Evolutionary conservation across 495 filamentous ascomycete species (phyloP).

Genomic region (Pyronema omphalodes): DNA sequence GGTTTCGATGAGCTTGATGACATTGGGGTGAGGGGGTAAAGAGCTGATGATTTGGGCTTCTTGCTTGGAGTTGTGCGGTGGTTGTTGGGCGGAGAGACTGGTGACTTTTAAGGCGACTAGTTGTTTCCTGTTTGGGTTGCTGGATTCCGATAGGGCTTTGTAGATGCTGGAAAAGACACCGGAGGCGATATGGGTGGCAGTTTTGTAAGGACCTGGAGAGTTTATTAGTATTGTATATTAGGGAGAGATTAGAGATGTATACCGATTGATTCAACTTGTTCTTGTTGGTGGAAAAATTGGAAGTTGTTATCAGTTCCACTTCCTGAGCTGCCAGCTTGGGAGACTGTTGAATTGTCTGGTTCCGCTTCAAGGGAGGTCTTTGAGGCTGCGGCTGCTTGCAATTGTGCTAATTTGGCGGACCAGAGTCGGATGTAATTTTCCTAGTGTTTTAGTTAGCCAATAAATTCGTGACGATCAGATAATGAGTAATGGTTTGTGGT

Average conservation of each 20-base stretch:
- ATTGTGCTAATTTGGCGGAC: constrained; percentile 9
- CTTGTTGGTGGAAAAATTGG: too few relatives aligned
- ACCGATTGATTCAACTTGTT: not conserved
- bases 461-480: not conserved
- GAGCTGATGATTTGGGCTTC: constrained; percentile 55
- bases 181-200: constrained; percentile 49
- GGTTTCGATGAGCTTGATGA: constrained; percentile 50
- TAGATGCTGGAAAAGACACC: constrained; percentile 78
- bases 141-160: constrained; percentile 28
- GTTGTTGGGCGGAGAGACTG: constrained; percentile 45
- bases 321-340: too few relatives aligned
- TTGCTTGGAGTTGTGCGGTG: constrained; percentile 61
- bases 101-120: constrained; percentile 76
- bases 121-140: constrained; percentile 7
- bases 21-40: constrained; percentile 28
- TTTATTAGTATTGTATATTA: not conserved
- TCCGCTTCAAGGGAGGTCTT: not conserved
- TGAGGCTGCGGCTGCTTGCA: not conserved
- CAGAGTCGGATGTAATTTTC: constrained; percentile 11
- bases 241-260: not conserved
- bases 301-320: too few relatives aligned
- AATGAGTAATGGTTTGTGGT: constrained; percentile 12
- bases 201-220: constrained; percentile 47
- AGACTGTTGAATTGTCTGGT: not conserved
- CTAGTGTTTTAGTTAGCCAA: not conserved